Evolutionary conservation across 805 yeast species (phyloP), one percentile per base, ranked within the genome.

Genomic region (Clavispora fructus): DNA sequence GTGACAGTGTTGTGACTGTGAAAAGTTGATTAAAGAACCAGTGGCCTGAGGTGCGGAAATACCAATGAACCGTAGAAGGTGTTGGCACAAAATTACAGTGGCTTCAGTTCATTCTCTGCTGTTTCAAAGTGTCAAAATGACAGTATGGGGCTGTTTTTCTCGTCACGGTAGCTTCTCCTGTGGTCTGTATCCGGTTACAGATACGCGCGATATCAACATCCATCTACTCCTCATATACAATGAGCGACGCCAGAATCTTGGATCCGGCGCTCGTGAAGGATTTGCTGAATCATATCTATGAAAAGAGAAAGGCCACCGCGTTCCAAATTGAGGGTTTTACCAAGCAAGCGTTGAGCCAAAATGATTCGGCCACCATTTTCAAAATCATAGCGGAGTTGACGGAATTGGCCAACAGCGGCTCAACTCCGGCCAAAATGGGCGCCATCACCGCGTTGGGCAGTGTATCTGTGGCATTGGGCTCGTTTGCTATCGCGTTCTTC

Each of bases 371-470:
- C 23, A 78, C 78, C 42, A 81, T 87, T 44, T 75, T 75, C 44
- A 69, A 66, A 39, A 79, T 83, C 45, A 86, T 92, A 38, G 83
- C 79, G 48, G 95, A 90, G 59, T 70, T 94, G 46, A 88, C 69
- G 79, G 97, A 35, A 78, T 86, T 46, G 87, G 91, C 71, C 83
- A 63, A 61, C 42, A 87, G 67, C 82, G 97, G 43, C 75, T 86
- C 74, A 35, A 69, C 67, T 41, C 88, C 96, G 6, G 73, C 73
- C 14, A 78, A 96, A 56, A 91, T 90, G 73, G 99, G 99, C 14
- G 97, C 98, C 0, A 74, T 92, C 37, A 92, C 95, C 54, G 98
- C 98, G 0, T 70, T 94, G 16, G 99, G 98, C 6, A 96, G 97
- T 11, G 94, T 90, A 4, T 90, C 97, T 0, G 91, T 94, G 46